Evolutionary conservation across 1,284 basidiomycete genomes (phyloP), one percentile per base, ranked within the genome.

Genomic region (Stereum hirsutum): DNA sequence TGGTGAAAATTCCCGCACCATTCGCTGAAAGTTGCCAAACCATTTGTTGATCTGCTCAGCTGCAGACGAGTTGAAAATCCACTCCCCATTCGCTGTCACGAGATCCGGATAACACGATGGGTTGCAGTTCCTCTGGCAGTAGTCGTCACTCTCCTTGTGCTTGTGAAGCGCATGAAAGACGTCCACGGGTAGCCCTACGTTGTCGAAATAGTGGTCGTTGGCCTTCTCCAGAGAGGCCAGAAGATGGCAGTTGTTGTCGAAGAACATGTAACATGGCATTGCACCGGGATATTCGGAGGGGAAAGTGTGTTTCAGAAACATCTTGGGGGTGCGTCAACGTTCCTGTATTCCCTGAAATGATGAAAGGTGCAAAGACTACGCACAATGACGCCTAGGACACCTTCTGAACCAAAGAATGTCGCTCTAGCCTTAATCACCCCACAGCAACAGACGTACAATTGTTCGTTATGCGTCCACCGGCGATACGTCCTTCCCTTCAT

Each of bases 91-190:
- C 0, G 46, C 49, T 6, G 42, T 49, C 1, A 46, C 31, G 1
- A 64, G 52, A 20, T 63, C 61, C 0, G 46, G 43, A 41, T 49
- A 66, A 0, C 27, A 5, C 0, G 48, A 38, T 0, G 63, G 60
- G 47, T 61, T 65, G 47, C 64, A 65, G 39, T 62, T 42, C 12
- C 46, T n/a, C 3, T 53, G 45, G 39, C 61, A 66, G 26, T 48
- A 57, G 2, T 27, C 27, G 42, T 60, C 55, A 0, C 30, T 43
- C 23, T 57, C 52, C 43, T 57, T 59, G 51, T 65, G 64, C 44
- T 66, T 66, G 19, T 40, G 50, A 21, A 47, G 53, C 43, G 52
- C 56, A 43, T 65, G 63, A 31, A 63, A 65, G 0, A 60, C 57
- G 42, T 64, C 57, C 1, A 64, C 60, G 0, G 59, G 52, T 14